Evolutionary conservation across 345 rosid genomes (phyloP), one percentile per base, ranked within the genome.

Genomic region (Syzygium grande): DNA sequence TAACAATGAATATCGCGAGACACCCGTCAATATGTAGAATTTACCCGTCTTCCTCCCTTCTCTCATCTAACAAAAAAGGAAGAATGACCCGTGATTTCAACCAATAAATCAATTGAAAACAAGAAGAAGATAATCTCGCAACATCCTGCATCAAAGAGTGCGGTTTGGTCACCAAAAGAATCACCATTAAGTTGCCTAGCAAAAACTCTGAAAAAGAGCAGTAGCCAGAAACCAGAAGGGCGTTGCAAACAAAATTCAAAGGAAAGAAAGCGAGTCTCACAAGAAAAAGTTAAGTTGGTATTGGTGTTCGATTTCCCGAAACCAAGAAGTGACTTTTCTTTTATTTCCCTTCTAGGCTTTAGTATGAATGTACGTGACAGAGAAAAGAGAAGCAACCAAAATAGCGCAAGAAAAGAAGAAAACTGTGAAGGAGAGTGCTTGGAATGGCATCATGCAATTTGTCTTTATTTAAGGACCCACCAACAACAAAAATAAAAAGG

Each of bases 351-450:
- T 73, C 21, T 21, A 22, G 21, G 38, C 83, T 73, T 34, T 73
- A 43, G 49, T 38, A 38, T 38, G 21, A 73, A 43, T 10, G 83
- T 38, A 19, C 5, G 83, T 9, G 49, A 73, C 83, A 73, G 49
- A 38, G 83, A 73, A 73, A 73, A 41, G 83, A 73, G 83, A 73
- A 73, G 49, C 83, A 22, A 43, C 49, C 49, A 73, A 73, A 73
- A 19, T 73, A 73, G 83, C 49, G 49, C 27, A 59, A 58, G 54
- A 56, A 83, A 52, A 65, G 63, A 87, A 65, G 85, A 38, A 51
- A 88, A 84, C 34, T 86, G 87, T 87, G 92, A 90, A 90, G 89
- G 91, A 86, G 92, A 89, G 91, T 90, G 92, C 88, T 89, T 85
- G 85, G 87, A 86, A 86, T 88, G 89, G 90, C 89, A 92, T 91